Conservation (phyloP, 345 rosid species). For the Physaria fendleri region DNA sequence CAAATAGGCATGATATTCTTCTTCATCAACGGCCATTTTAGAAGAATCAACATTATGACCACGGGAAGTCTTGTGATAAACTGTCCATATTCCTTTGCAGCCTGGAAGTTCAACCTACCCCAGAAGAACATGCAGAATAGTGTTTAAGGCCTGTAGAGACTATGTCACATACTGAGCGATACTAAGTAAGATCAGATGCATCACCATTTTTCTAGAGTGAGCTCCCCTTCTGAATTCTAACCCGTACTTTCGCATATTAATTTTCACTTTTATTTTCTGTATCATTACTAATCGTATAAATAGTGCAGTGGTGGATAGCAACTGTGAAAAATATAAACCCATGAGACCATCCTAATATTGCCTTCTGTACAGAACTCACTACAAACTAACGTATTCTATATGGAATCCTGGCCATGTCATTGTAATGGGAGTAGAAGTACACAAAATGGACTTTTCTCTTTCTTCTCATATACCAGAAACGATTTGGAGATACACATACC, state of each 20-base stretch:
- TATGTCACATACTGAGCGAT: background rate
- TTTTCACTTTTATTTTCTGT: constrained; percentile 2
- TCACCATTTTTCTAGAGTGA: background rate
- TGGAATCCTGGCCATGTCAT: background rate
- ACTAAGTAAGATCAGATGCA: constrained; percentile 9
- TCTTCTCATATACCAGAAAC: constrained; percentile 5
- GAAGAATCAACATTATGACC: constrained; percentile 65
- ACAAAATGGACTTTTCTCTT: background rate
- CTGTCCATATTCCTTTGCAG: constrained; percentile 98
- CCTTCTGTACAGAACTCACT: constrained; percentile 13
- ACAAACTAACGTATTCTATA: constrained; percentile 6
- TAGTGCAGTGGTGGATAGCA: background rate
- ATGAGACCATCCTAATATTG: background rate
- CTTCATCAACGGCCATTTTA: constrained; percentile 54
- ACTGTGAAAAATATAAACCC: constrained; percentile 11
- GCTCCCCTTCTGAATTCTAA: background rate
- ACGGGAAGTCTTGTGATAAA: constrained; percentile 86
- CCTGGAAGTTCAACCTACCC: constrained; percentile 91
- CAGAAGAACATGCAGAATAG: constrained; percentile 11
- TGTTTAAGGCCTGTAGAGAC: constrained; percentile 10
- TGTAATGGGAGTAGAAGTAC: background rate
- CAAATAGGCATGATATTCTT: constrained; percentile 96
- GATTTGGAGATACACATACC: constrained; percentile 34
- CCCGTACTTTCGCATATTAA: background rate
- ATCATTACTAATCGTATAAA: constrained; percentile 5